phyloP scores from a whole-genome alignment of 2,329 filamentous ascomycete genomes.

The Claviceps sp. region DNA sequence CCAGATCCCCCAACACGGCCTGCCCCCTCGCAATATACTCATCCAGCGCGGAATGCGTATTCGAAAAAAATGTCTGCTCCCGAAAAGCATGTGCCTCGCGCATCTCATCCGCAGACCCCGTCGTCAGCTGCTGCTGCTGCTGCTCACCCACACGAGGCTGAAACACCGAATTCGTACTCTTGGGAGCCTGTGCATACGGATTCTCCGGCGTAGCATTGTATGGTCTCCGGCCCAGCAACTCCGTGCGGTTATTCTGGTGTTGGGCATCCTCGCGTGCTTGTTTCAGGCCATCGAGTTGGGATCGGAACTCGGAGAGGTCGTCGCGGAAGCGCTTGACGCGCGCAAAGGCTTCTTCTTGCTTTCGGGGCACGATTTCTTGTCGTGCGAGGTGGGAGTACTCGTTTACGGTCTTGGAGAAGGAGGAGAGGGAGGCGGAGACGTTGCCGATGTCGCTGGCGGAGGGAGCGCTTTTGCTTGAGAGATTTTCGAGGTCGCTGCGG shows the following conservation, averaged over 20 bases:
- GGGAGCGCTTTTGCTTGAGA: constrained; percentile 50
- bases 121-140: constrained; percentile 21
- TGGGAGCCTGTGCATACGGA: constrained; percentile 57
- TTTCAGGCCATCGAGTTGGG: constrained; percentile 66
- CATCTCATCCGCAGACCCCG: constrained; percentile 45
- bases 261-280: constrained; percentile 61
- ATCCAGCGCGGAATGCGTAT: constrained; percentile 74
- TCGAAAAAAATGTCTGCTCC: constrained; percentile 77
- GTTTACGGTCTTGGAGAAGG: constrained; percentile 81
- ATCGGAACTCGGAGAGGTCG: constrained; percentile 69
- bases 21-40: constrained; percentile 88
- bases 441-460: constrained; percentile 48
- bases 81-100: constrained; percentile 74
- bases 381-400: constrained; percentile 79
- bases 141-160: constrained; percentile 23
- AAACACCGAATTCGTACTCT: constrained; percentile 20
- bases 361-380: constrained; percentile 79
- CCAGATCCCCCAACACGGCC: constrained; percentile 77
- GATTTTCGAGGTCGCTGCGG: constrained; percentile 59
- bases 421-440: constrained; percentile 61
- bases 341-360: constrained; percentile 82
- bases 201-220: constrained; percentile 80
- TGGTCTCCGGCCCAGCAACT: constrained; percentile 74
- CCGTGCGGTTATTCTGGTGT: constrained; percentile 53
- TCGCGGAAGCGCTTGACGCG: constrained; percentile 73